Percentiles rank a stretch among this genome's conserved stretches.
These are phyloP conservation scores for Fusarium coicis DNA, from an alignment of 2,329 filamentous ascomycete genomes.

Conservation along the genomic window DNA sequence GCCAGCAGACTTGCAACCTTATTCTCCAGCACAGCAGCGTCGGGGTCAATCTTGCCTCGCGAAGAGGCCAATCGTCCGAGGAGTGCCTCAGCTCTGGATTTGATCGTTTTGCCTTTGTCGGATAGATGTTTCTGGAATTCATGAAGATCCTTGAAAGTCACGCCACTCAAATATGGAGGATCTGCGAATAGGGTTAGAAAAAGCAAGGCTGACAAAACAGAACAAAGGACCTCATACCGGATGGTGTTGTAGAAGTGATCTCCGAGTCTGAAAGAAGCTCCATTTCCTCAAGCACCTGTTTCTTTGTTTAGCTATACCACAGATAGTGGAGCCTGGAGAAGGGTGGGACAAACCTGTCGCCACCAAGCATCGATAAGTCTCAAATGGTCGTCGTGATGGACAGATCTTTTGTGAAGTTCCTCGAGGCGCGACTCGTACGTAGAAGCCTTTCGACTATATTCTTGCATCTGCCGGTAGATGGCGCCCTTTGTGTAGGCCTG, in stretches of 20 bases:
- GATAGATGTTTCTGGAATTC: constrained; percentile 86
- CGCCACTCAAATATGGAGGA: constrained; percentile 65
- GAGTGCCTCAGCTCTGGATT: constrained; percentile 76
- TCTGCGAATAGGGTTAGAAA: constrained; percentile 55
- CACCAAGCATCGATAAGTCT: constrained; percentile 94
- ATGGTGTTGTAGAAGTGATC: constrained; percentile 34
- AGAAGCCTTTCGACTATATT: constrained; percentile 91
- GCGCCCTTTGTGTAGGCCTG: constrained; percentile 78
- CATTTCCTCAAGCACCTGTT: constrained; percentile 71
- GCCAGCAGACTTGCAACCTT: constrained; percentile 81
- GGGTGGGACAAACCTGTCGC: constrained; percentile 74
- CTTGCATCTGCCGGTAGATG: constrained; percentile 96
- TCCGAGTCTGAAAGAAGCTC: constrained; percentile 66
- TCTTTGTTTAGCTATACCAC: constrained; percentile 19
- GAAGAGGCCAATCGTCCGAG: constrained; percentile 66
- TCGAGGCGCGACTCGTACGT: constrained; percentile 84
- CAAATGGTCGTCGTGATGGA: constrained; percentile 92
- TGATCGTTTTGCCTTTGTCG: constrained; percentile 80
- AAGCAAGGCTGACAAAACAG: neutral
- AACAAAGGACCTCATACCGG: constrained; percentile 39
- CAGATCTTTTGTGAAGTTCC: constrained; percentile 80
- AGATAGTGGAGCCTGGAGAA: neutral
- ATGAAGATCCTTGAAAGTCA: constrained; percentile 70
- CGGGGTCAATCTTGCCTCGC: constrained; percentile 68
- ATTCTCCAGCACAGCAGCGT: constrained; percentile 77